These are phyloP conservation scores for Cruciata laevipes DNA, from an alignment of 257 asterid genomes.

Conservation along the genomic window DNA sequence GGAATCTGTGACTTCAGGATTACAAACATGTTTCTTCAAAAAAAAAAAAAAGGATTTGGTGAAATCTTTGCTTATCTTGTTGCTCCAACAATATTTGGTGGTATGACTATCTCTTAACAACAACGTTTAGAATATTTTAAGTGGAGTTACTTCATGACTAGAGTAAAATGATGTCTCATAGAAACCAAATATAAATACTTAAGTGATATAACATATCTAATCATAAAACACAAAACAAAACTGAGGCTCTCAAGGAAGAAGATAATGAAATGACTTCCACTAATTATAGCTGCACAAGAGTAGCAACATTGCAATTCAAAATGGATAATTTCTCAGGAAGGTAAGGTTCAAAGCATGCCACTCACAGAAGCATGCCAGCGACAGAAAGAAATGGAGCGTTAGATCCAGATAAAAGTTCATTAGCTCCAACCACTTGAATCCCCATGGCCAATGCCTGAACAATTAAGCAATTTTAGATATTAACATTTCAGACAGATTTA, in stretches of 20 bases:
- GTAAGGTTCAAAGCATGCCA: constrained; percentile 12
- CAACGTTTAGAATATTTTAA: neutral
- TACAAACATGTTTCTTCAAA: constrained; percentile 8
- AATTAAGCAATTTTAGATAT: constrained; percentile 17
- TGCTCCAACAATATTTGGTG: neutral
- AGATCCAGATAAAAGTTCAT: constrained; percentile 33
- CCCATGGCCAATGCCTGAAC: constrained; percentile 66
- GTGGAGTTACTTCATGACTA: neutral
- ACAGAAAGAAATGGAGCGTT: constrained; percentile 49
- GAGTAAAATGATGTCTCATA: neutral
- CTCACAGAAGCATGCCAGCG: constrained; percentile 90
- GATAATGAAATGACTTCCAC: neutral
- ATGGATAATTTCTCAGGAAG: neutral
- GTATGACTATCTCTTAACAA: neutral
- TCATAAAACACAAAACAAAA: neutral
- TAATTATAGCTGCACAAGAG: neutral
- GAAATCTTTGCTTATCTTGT: neutral
- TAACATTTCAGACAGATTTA: neutral
- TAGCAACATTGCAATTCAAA: neutral
- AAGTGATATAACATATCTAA: neutral
- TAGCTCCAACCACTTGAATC: constrained; percentile 64
- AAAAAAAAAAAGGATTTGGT: no score
- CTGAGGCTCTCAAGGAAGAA: neutral
- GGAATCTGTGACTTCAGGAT: neutral
- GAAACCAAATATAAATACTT: neutral